A percentile compares a stretch with the other conserved stretches of the same genome.
Evolutionary conservation across 139 green algal genomes (phyloP).

Genomic region (Deuterostichococcus epilithicus): DNA sequence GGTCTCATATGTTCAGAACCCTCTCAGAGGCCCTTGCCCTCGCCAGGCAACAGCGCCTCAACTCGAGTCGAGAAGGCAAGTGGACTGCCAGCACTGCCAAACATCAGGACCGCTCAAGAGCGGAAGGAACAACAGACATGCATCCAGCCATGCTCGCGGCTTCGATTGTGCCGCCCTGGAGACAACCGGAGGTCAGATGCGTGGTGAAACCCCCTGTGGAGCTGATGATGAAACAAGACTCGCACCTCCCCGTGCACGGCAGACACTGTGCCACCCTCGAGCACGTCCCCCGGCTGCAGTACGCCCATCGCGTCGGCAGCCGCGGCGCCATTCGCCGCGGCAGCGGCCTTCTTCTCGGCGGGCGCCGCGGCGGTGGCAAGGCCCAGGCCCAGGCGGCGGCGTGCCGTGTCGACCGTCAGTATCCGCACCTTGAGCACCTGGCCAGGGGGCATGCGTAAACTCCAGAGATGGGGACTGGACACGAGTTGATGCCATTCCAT

Average conservation of each 20-base stretch:
- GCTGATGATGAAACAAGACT: too few relatives aligned
- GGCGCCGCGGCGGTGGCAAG: slow-evolving; percentile 10
- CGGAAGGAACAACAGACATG: too few relatives aligned
- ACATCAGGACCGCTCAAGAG: too few relatives aligned
- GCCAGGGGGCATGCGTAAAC: background rate
- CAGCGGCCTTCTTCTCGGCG: background rate
- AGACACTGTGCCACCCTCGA: slow-evolving; percentile 18
- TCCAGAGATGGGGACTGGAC: background rate
- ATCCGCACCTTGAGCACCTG: slow-evolving; percentile 44
- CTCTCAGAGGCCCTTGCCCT: too few relatives aligned
- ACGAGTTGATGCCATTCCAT: background rate
- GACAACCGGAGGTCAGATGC: too few relatives aligned
- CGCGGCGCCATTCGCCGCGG: slow-evolving; percentile 8
- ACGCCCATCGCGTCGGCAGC: slow-evolving; percentile 28
- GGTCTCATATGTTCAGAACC: too few relatives aligned
- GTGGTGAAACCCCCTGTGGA: too few relatives aligned
- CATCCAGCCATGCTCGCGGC: too few relatives aligned
- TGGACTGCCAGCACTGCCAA: too few relatives aligned
- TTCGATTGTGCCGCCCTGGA: too few relatives aligned
- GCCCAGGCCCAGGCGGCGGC: slow-evolving; percentile 44
- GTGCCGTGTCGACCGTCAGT: slow-evolving; percentile 31
- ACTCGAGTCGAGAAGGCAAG: too few relatives aligned
- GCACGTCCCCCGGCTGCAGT: slow-evolving; percentile 49
- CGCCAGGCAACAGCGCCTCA: too few relatives aligned
- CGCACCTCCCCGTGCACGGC: background rate